These are phyloP conservation scores for Coemansia umbellata DNA, from an alignment of 192 early-diverging fungal genomes.

Conservation along the genomic window DNA sequence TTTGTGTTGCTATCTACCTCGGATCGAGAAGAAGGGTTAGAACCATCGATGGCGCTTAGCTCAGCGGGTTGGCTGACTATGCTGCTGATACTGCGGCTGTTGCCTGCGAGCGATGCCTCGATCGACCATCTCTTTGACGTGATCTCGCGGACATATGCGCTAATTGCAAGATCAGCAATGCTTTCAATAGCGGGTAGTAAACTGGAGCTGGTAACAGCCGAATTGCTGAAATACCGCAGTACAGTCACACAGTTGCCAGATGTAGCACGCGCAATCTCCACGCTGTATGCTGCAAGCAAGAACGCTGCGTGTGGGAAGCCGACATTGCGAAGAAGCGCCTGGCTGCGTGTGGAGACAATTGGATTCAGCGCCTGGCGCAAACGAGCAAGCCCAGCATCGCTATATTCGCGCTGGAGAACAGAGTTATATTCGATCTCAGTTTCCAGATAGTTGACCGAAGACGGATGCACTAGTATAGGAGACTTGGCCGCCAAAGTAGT, in stretches of 20 bases:
- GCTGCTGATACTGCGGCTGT: background rate
- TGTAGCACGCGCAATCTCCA: constrained; percentile 74
- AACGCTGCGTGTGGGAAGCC: constrained; percentile 75
- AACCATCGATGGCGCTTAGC: background rate
- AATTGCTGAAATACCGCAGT: constrained; percentile 80
- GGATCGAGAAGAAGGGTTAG: background rate
- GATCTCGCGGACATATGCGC: constrained; percentile 37
- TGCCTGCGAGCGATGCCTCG: constrained; percentile 21
- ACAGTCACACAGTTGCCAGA: constrained; percentile 68
- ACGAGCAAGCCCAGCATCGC: constrained; percentile 33
- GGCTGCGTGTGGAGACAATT: constrained; percentile 56
- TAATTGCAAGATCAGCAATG: constrained; percentile 63
- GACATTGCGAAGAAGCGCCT: constrained; percentile 57
- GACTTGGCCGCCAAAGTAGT: constrained; percentile 75
- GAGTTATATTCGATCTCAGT: constrained; percentile 86
- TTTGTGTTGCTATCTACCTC: background rate
- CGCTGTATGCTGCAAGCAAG: constrained; percentile 76
- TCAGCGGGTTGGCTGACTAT: background rate
- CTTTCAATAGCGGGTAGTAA: constrained; percentile 71
- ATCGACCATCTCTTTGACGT: constrained; percentile 33
- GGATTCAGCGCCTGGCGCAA: constrained; percentile 44
- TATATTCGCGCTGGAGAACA: constrained; percentile 59
- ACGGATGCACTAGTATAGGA: constrained; percentile 73
- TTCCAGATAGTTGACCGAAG: constrained; percentile 72
- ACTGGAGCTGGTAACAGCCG: constrained; percentile 73